Conservation (phyloP, 164 flowering plant genomes). For the Sedum album region DNA sequence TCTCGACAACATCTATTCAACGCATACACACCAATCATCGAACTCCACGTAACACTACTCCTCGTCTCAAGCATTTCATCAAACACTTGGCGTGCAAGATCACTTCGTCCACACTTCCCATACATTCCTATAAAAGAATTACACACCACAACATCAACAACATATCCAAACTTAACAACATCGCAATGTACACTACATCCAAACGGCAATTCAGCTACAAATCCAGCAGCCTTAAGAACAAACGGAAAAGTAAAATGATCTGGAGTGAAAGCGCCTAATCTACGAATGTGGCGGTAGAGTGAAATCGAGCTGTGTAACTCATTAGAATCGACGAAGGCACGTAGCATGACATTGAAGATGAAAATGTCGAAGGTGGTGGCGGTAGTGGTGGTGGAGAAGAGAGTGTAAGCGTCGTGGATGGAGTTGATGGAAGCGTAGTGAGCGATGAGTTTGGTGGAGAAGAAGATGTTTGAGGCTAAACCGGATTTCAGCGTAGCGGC, state of each 20-base stretch:
- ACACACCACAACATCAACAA: conserved; percentile 17
- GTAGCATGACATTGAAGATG: conserved; percentile 27
- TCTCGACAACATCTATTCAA: conserved; percentile 16
- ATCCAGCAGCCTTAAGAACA: too few relatives aligned
- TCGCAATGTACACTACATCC: conserved; percentile 18
- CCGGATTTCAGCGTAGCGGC: conserved; percentile 22
- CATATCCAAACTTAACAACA: conserved; percentile 15
- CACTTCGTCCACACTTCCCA: conserved; percentile 19
- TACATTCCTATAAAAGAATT: conserved; percentile 29
- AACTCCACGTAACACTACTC: conserved; percentile 28
- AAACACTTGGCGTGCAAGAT: conserved; percentile 19
- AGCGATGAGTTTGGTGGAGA: conserved; percentile 27
- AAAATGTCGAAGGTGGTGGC: conserved; percentile 21
- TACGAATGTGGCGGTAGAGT: too few relatives aligned
- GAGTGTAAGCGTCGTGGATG: conserved; percentile 18
- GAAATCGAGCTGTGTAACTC: too few relatives aligned
- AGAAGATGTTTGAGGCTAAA: conserved; percentile 20
- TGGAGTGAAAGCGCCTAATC: too few relatives aligned
- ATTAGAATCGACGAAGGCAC: conserved; percentile 19
- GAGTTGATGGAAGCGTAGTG: conserved; percentile 23
- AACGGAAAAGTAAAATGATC: too few relatives aligned
- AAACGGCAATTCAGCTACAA: conserved; percentile 7
- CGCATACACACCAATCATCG: conserved; percentile 25
- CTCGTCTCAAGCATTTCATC: conserved; percentile 20
- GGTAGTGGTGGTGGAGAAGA: conserved; percentile 20